Evolutionary conservation across 306 rosid species (phyloP), one percentile per base, ranked within the genome.

Genomic region (Fragaria ananassa): DNA sequence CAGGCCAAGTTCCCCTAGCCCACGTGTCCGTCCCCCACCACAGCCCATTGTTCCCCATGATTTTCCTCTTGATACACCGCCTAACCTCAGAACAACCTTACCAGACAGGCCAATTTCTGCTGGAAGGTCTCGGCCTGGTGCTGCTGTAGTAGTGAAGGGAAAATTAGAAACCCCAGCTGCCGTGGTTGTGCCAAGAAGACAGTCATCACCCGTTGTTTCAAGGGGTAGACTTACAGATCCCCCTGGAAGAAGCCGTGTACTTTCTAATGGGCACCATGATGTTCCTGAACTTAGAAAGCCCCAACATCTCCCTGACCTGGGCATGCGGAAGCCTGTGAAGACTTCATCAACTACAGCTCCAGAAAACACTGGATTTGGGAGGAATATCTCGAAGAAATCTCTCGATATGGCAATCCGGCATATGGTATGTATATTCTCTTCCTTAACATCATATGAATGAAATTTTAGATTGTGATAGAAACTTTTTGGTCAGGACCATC

Each of bases 41-140:
- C 97, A 90, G 81, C 97, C 97, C 58, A 73, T 95, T 80, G 92
- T 95, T 68, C 97, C 92, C 3, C 83, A 91, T 75, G 97, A 95
- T 84, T 95, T 95, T 76, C 88, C 97, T 50, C 97, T 81, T 58
- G 96, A 95, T 13, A 95, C 97, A 46, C 99, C 99, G 0, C 97
- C 99, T 54, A 95, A 95, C 79, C 99, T 95, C 23, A 82, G 97
- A 83, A 95, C 97, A 63, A 86, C 97, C 41, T 78, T 95, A 56
- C 92, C 97, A 21, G 97, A 95, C 82, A 85, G 99, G 87, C 99
- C 99, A n/a, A 80, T 90, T 70, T 95, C 99, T 50, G 97, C 97
- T 35, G 99, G 97, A 46, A 84, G 97, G 85, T 95, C 97, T 61
- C 90, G 99, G 34, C 96, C 97, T 4, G 86, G 89, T 19, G 56